Base-by-base conservation (phyloP, 2,329 filamentous ascomycete genomes). In the Cryphonectria naterciae region DNA sequence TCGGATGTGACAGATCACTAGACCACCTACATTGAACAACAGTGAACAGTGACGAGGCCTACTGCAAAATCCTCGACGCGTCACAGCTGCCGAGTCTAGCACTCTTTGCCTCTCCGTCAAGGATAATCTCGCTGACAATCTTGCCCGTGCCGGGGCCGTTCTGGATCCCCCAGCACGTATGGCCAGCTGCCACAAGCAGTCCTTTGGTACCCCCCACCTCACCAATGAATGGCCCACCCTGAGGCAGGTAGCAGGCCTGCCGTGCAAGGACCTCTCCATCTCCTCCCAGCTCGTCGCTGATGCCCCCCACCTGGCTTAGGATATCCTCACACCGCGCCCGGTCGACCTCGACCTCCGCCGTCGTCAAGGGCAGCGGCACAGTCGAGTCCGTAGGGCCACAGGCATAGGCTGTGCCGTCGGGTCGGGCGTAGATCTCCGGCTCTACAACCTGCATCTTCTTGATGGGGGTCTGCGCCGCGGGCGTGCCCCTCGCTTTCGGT, bases 131-230 rank as follows among this genome's bases (percentile, higher is more conserved):
- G 73, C 87, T 89, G 72, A 91, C 86, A 66, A 91, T 76, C 80
- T 90, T 89, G 1, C 89, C 89, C 11, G 92, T 95, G 5, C 85
- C 92, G 1, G 92, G 92, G 28, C 88, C 91, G 81, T 95, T 95
- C 80, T 94, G 92, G 56, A 95, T 94, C 0, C 92, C 92, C 92
- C 92, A 95, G 78, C 92, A 94, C 2, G 91, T 93, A 82, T 95
- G 92, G 0, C 92, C 92, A 0, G 91, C 86, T 1, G 92, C 92
- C 74, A 95, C 83, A 65, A 90, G 83, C 60, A 94, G 77, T 0
- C 92, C 92, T 72, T 87, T 86, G 1, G 88, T 86, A 5, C 72
- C 73, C 8, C 86, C 85, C n/a, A 92, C 91, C 67, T 86, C 79
- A 0, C 92, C 92, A n/a, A 94, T 86, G 71, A 93, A 81, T 17